Percentiles rank a stretch among this genome's conserved stretches.
phyloP scores from a whole-genome alignment of 129 eudicot genomes.

The Chrysanthemum makinoi region DNA sequence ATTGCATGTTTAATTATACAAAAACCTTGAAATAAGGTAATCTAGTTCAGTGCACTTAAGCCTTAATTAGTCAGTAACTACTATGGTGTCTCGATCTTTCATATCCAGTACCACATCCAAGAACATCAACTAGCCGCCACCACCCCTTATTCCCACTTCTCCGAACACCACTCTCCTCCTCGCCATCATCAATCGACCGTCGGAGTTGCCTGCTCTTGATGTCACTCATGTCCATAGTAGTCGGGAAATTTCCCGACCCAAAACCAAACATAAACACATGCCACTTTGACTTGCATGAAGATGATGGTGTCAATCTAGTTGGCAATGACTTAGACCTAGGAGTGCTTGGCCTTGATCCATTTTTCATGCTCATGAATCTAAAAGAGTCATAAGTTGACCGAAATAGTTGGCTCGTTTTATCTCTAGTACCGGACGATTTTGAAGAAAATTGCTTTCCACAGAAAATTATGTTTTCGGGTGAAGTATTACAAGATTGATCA shows the following conservation, averaged over 20 bases:
- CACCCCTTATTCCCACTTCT: constrained; percentile 22
- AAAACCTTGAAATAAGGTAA: neutral
- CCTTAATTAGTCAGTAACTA: neutral
- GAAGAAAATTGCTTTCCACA: constrained; percentile 13
- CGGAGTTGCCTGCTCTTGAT: constrained; percentile 49
- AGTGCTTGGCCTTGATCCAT: neutral
- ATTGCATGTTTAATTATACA: neutral
- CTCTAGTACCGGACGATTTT: neutral
- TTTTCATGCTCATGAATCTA: constrained; percentile 8
- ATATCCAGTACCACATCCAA: constrained; percentile 48
- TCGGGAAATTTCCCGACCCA: constrained; percentile 31
- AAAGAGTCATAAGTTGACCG: constrained; percentile 12
- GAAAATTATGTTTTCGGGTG: constrained; percentile 12
- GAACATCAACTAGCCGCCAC: constrained; percentile 46
- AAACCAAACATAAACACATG: constrained; percentile 29
- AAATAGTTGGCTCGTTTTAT: constrained; percentile 2
- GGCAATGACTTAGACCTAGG: constrained; percentile 3
- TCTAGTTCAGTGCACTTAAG: neutral
- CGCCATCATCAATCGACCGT: constrained; percentile 4
- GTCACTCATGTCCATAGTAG: constrained; percentile 43
- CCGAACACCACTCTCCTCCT: constrained; percentile 10
- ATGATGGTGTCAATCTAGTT: constrained; percentile 1
- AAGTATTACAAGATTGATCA: neutral
- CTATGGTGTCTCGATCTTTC: constrained; percentile 14
- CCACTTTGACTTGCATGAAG: constrained; percentile 7